A percentile compares a stretch with the other conserved stretches of the same genome.
Conservation (phyloP, 257 asterid genomes). For the Nicotiana noctiflora region DNA sequence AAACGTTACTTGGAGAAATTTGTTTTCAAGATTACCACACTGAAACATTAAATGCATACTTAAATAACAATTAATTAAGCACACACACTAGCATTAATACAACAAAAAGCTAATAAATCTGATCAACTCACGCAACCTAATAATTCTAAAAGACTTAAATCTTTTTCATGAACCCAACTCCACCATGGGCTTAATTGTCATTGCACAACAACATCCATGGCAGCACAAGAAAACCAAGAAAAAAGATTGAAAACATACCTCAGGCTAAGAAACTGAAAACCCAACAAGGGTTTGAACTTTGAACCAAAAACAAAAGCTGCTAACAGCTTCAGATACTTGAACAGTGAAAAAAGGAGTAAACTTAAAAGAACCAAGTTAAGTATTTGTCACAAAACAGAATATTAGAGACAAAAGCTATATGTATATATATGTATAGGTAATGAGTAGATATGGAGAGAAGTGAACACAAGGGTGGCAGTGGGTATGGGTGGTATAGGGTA, state of each 20-base stretch:
- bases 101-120: neutral
- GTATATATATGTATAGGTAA: neutral
- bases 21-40: neutral
- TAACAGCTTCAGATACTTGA: neutral
- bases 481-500: neutral
- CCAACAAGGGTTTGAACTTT: conserved; percentile 5
- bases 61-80: neutral
- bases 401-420: neutral
- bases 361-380: neutral
- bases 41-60: neutral
- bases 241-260: neutral
- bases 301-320: neutral
- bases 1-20: neutral
- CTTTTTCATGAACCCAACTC: neutral
- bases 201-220: neutral
- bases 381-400: neutral
- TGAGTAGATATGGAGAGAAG: neutral
- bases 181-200: neutral
- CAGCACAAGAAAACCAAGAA: neutral
- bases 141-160: neutral
- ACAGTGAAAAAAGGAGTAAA: neutral
- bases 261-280: neutral
- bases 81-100: neutral
- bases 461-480: neutral
- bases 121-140: neutral